Evolutionary conservation across 2,329 filamentous ascomycete genomes (phyloP), one percentile per base, ranked within the genome.

Genomic region (Claviceps fusiformis): DNA sequence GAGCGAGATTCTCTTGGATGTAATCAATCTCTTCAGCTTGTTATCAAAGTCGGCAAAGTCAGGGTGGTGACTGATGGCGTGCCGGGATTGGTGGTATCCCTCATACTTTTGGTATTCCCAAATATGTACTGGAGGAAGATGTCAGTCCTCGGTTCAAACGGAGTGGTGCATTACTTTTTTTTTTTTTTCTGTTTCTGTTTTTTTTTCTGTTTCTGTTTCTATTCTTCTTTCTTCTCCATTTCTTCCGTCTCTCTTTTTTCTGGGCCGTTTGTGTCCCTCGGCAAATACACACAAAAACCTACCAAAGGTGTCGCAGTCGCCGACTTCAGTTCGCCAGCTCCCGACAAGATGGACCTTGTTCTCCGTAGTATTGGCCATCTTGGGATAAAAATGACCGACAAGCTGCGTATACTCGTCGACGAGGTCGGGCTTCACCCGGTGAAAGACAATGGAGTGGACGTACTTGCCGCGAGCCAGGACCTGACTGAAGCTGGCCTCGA

Each of bases 91-190:
- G 71, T 98, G 93, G 71, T 97, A 97, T 58, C 93, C 93, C 63
- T 91, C 80, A 73, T 97, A 98, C 64, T 91, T 86, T 72, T 97
- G 91, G 71, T 98, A 98, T 71, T 98, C 93, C 93, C 93, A 98
- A 65, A 98, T 98, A 70, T 98, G 93, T 52, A 98, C 93, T 97
- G 63, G 11, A 33, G 53, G 48, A 24, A 11, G 3, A 1, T 11
- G 46, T 54, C n/a, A 54, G 37, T 44, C 24, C 8, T 46, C 29
- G 8, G 2, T 13, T 46, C 15, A 41, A 15, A 41, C 5, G 15
- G 5, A 3, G 17, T 8, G 5, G 5, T 41, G 37, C 37, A 17
- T 17, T 17, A 41, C 3, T 17, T 6, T 5, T 41, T 17, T 5
- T 41, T 17, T 13, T 27, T 24, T 24, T 27, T 10, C 5, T 27